These are phyloP conservation scores for Dictyostelium citrinum DNA, from an alignment of 78 protist species.

Conservation along the genomic window DNA sequence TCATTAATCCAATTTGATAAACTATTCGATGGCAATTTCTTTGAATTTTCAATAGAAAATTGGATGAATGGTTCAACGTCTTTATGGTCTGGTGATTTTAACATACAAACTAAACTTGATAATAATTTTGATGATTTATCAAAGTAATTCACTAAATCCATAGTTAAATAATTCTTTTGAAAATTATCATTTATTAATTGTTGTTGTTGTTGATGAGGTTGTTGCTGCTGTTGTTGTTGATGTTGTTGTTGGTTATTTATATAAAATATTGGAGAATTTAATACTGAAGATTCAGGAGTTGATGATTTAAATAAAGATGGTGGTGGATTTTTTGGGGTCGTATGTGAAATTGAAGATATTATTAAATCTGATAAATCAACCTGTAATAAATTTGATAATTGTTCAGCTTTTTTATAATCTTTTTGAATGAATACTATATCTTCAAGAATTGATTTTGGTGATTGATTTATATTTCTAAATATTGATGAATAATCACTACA, in stretches of 20 bases:
- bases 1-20: slow-evolving; percentile 67
- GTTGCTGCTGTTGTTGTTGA: background rate
- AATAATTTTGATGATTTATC: slow-evolving; percentile 30
- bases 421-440: slow-evolving; percentile 38
- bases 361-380: slow-evolving; percentile 50
- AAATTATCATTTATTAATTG: background rate
- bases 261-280: slow-evolving; percentile 54
- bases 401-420: slow-evolving; percentile 58
- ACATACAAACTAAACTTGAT: slow-evolving; percentile 44
- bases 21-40: background rate
- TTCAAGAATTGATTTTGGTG: slow-evolving; percentile 36
- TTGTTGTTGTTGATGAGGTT: background rate
- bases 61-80: slow-evolving; percentile 30
- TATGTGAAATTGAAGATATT: slow-evolving; percentile 55
- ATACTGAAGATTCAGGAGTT: slow-evolving; percentile 31
- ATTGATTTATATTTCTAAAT: slow-evolving; percentile 7
- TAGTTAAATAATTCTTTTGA: background rate
- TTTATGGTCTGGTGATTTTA: slow-evolving; percentile 28
- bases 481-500: background rate
- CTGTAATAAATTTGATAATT: slow-evolving; percentile 17
- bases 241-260: background rate
- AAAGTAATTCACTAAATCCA: slow-evolving; percentile 31
- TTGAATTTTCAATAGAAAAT: slow-evolving; percentile 13
- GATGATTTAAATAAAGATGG: slow-evolving; percentile 6
- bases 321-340: slow-evolving; percentile 41